Evolutionary conservation across 306 rosid genomes (phyloP), one percentile per base, ranked within the genome.

Genomic region (Abrus pulchellus): DNA sequence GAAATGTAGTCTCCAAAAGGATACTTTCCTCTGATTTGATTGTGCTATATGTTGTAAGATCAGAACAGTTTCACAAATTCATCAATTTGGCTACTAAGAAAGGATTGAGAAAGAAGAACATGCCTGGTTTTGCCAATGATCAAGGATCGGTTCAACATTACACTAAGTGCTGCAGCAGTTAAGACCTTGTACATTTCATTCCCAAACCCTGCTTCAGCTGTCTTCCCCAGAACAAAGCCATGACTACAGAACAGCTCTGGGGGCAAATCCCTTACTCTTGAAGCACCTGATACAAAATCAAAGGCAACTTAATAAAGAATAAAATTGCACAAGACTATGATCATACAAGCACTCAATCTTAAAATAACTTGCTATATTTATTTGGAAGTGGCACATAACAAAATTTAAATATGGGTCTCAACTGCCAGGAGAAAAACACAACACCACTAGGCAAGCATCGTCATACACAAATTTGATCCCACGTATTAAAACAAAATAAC

Each of bases 101-200:
- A 89, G 98, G 96, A 93, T 89, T 91, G 92, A 84, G 95, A 88
- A 85, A 90, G 90, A 86, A 95, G 96, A 93, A 95, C 90, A 90
- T 95, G 98, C 99, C 98, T 95, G 98, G 99, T 95, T 91, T 95
- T 98, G 84, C 98, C 98, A 85, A 95, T 88, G 90, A 95, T 91
- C 80, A 95, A 89, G 84, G 99, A 95, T 86, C 98, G 97, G 90
- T 95, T 93, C 68, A 95, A 82, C 96, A 95, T 90, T 77, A 91
- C 62, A 81, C 99, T 93, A 81, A 95, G 85, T n/a, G 97, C 90
- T 5, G 97, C 99, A 50, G 90, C 94, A 68, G 90, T 89, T 65
- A 95, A 80, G 72, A 95, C 86, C 86, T 95, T 95, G 94, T 95
- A 95, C 99, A 95, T 95, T 88, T 95, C 99, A 76, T 95, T 95